phyloP scores from a whole-genome alignment of 2,329 filamentous ascomycete species.

The Graphilbum fragrans region DNA sequence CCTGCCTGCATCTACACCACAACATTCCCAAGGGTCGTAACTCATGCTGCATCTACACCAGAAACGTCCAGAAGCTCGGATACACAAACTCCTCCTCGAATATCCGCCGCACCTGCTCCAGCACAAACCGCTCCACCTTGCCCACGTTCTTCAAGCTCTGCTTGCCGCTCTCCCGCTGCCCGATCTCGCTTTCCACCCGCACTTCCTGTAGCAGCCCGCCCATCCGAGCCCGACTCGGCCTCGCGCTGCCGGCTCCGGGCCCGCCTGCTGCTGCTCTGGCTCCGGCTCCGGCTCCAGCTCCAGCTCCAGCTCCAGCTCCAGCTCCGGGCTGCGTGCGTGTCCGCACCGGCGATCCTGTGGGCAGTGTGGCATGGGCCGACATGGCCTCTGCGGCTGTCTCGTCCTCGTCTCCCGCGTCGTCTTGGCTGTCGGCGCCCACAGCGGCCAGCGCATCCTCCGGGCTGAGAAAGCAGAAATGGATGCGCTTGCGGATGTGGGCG shows the following conservation, averaged over 20 bases:
- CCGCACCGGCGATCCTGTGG: neutral
- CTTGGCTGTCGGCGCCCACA: conserved; percentile 37
- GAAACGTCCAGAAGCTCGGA: conserved; percentile 95
- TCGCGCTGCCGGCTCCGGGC: neutral
- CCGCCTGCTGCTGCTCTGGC: neutral
- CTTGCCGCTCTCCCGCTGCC: conserved; percentile 78
- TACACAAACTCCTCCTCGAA: conserved; percentile 99
- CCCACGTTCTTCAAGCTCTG: conserved; percentile 97
- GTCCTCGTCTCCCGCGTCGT: conserved; percentile 11
- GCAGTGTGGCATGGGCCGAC: conserved; percentile 17
- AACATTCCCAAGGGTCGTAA: too few relatives aligned
- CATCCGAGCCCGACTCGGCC: conserved; percentile 21
- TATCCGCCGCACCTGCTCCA: conserved; percentile 91
- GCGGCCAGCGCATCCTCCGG: conserved; percentile 79
- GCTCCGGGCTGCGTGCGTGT: conserved; percentile 2
- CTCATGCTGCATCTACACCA: conserved; percentile 54
- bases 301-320: conserved; percentile 6
- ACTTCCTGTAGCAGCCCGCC: conserved; percentile 85
- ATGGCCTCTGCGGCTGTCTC: conserved; percentile 19
- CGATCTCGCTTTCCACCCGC: conserved; percentile 94
- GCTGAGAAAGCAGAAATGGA: conserved; percentile 90
- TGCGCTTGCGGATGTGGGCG: conserved; percentile 76
- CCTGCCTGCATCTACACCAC: too few relatives aligned
- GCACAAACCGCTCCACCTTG: conserved; percentile 94
- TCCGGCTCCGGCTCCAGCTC: conserved; percentile 12